Conservation (phyloP, 208 protist species). For the Wallacemonas sp. region DNA sequence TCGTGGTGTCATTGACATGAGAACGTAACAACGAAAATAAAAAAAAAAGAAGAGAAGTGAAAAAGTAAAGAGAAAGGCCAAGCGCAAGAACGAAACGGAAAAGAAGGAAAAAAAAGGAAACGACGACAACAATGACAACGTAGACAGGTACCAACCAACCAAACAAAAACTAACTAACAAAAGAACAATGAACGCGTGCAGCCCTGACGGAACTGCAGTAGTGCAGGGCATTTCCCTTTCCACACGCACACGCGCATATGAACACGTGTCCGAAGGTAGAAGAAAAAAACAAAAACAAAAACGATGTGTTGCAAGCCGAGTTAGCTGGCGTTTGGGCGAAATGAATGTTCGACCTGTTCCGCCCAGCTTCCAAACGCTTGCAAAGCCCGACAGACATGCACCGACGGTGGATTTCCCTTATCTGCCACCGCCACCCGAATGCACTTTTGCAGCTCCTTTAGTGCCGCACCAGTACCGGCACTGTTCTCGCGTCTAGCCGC, state of each 20-base stretch:
- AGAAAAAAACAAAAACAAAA: slow-evolving; percentile 3
- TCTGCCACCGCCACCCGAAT: slow-evolving; percentile 10
- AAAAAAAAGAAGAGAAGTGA: background rate
- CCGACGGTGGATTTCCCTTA: slow-evolving; percentile 3
- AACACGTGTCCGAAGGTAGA: no score
- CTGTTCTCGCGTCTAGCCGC: background rate
- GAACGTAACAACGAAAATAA: no score
- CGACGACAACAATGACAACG: background rate
- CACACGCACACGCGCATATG: no score
- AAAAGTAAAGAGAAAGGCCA: background rate
- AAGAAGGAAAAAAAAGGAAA: background rate
- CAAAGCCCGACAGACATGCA: background rate
- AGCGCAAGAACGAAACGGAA: background rate
- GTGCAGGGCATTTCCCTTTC: no score
- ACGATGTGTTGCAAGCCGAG: background rate
- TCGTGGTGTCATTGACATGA: no score
- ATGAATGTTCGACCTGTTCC: background rate
- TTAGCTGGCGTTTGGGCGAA: background rate
- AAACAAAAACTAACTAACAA: no score
- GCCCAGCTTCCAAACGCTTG: slow-evolving; percentile 11
- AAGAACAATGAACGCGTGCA: no score
- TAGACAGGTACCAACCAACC: no score
- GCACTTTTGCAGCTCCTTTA: slow-evolving; percentile 15
- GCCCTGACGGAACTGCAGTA: no score
- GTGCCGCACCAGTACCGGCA: background rate